These are phyloP conservation scores for Pythium graminicola DNA, from an alignment of 352 stramenopile species.

Conservation along the genomic window DNA sequence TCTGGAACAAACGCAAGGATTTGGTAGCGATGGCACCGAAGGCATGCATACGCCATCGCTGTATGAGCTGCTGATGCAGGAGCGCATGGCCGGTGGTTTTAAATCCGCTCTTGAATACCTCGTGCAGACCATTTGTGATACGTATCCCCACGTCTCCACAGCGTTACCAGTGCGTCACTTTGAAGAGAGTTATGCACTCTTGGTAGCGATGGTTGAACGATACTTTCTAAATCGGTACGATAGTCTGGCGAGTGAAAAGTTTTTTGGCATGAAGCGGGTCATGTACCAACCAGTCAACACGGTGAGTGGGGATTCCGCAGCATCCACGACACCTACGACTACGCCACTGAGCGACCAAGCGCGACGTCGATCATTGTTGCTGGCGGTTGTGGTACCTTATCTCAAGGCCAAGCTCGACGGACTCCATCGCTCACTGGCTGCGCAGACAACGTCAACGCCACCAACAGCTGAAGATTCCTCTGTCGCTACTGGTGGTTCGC, in stretches of 20 bases:
- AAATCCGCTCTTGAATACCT: constrained; percentile 76
- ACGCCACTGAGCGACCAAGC: constrained; percentile 37
- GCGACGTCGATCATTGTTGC: constrained; percentile 47
- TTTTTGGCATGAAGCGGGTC: constrained; percentile 83
- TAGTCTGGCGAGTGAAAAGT: constrained; percentile 71
- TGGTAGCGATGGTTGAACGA: constrained; percentile 48
- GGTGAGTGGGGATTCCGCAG: not conserved
- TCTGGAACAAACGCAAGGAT: constrained; percentile 75
- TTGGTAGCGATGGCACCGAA: constrained; percentile 21
- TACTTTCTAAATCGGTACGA: constrained; percentile 78
- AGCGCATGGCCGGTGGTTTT: constrained; percentile 69
- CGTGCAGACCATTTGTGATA: constrained; percentile 59
- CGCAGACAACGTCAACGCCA: constrained; percentile 18
- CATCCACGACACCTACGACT: constrained; percentile 16
- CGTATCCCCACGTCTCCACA: constrained; percentile 57
- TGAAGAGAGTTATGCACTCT: constrained; percentile 72
- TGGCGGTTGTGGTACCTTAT: constrained; percentile 68
- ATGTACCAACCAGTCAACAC: constrained; percentile 24
- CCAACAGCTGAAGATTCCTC: not conserved
- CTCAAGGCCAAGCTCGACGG: constrained; percentile 72
- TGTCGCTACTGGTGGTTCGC: not conserved
- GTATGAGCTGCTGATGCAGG: constrained; percentile 85
- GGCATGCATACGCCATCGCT: constrained; percentile 47
- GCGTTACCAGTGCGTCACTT: constrained; percentile 53
- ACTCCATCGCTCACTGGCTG: constrained; percentile 42